Conservation (phyloP, 2,329 filamentous ascomycete species). For the Tolypocladium guangdongense region DNA sequence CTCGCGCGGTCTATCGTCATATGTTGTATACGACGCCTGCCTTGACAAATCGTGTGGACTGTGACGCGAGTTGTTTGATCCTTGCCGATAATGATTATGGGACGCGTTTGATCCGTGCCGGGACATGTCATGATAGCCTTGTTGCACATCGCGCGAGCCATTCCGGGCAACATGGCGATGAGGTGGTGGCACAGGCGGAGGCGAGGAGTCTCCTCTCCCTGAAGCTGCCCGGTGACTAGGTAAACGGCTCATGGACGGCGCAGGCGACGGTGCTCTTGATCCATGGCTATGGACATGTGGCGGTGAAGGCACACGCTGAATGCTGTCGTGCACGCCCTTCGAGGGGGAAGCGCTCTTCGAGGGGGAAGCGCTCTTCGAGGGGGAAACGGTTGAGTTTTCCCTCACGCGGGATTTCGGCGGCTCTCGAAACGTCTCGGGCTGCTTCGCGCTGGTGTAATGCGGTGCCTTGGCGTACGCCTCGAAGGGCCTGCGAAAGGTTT, state of each 20-base stretch:
- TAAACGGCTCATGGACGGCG: constrained; percentile 10
- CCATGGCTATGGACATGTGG: constrained; percentile 16
- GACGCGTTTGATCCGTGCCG: constrained; percentile 27
- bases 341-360: constrained; percentile 16
- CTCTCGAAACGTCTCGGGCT: constrained; percentile 45
- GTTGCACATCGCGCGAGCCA: constrained; percentile 5
- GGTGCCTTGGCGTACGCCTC: constrained; percentile 57
- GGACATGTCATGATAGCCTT: constrained; percentile 7
- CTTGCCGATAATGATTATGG: constrained; percentile 20
- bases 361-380: constrained; percentile 18
- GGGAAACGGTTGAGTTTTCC: constrained; percentile 15
- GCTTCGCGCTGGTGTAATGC: constrained; percentile 53
- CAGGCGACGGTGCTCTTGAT: constrained; percentile 20
- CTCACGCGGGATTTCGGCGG: constrained; percentile 18
- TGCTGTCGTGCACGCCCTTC: constrained; percentile 9
- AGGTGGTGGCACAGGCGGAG: constrained; percentile 73
- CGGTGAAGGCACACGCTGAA: constrained; percentile 8
- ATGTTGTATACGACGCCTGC: constrained; percentile 29
- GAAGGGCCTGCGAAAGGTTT: constrained; percentile 55
- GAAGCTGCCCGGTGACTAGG: constrained; percentile 13
- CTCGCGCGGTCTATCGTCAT: constrained; percentile 23
- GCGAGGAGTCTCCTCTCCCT: constrained; percentile 46
- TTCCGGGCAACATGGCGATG: constrained; percentile 54
- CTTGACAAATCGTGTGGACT: constrained; percentile 17
- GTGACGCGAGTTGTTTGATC: constrained; percentile 23